Base-by-base conservation (phyloP, 208 protist species). In the Trypanosoma cruzi region DNA sequence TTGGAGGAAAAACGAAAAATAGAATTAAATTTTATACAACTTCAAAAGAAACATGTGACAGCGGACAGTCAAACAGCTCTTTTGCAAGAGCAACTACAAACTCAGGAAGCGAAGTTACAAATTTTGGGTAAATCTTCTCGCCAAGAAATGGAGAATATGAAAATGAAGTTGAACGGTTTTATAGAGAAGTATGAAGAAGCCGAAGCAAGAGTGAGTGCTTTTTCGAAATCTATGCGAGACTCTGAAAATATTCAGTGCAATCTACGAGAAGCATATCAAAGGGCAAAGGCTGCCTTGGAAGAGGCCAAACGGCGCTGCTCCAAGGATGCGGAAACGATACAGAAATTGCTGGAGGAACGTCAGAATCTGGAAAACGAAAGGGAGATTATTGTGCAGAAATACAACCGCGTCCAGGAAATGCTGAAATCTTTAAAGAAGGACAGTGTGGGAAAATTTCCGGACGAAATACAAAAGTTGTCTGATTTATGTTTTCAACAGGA, bases 331-430 rank as follows among this genome's bases (percentile, higher is more conserved):
- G 63, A 80, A 52, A 77, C 79, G 31, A 64, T 95, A 62, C 81
- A 85, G 40, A 77, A 85, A 28, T 75, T 92, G 34, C 36, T 93
- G 4, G 34, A 53, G 8, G 81, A 91, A 48, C 69, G 83, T 11
- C 79, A 95, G 13, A 76, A 80, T 53, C 63, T 90, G 16, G 52
- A 87, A n/a, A 75, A 78, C 1, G 86, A 95, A 50, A 77, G 82
- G 8, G 82, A 95, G 20, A 64, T 81, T 34, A 85, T 95, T 64
- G 81, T 92, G 2, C 83, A 90, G 57, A 90, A 89, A 63, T 93
- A 95, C 75, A 95, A 95, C 75, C 71, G 76, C n/a, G 68, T 95
- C 11, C 82, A 95, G 67, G 89, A 92, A 60, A 67, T 84, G 6
- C 88, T 92, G 31, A 79, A 82, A 20, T 74, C 49, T 42, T 44